Base-by-base conservation (phyloP, 2,329 filamentous ascomycete genomes). In the Helminthosporium solani region DNA sequence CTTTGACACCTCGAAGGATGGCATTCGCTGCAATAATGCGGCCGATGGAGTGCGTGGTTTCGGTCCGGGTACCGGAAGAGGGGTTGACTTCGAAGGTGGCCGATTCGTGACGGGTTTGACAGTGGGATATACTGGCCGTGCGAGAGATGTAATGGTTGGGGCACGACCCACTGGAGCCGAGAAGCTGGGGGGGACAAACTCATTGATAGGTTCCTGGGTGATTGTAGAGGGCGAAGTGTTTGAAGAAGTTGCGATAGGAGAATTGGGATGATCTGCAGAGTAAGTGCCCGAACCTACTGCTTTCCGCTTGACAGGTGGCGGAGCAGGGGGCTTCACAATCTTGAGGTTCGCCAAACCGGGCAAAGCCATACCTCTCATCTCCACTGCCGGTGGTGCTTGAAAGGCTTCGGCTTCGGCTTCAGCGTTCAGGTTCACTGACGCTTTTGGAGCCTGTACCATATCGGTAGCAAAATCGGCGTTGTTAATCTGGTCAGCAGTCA, bases 1-100 rank as follows among this genome's bases (percentile, higher is more conserved):
- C 15, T 57, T 57, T 3, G 57, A 49, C 1, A 61, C 52, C 39
- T 75, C 73, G 37, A 75, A 71, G n/a, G 69, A 72, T 0, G 68
- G 70, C 72, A 78, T 77, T 16, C 75, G 65, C 38, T 72, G 68
- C 38, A 77, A 52, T n/a, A 77, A 52, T 2, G 70, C 70, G 0
- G 74, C 65, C 9, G 71, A 75, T 0, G 73, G 67, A 7, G 64
- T 52, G 20, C 68, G 57, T 2, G 64, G 57, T 16, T 66, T 63
- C 2, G 63, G 58, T 5, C 49, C 43, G 2, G 66, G 59, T 7
- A 64, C 52, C 11, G 67, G 63, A 15, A 68, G 60, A 14, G 60
- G 63, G 5, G 60, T 60, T 2, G 62, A 60, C 39, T 64, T 65
- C 3, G 59, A 61, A 9, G 59, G 28, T 2, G 63, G 64, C 7